These are phyloP conservation scores for Chaetomium sp. DNA, from an alignment of 2,329 filamentous ascomycete genomes.

Conservation along the genomic window DNA sequence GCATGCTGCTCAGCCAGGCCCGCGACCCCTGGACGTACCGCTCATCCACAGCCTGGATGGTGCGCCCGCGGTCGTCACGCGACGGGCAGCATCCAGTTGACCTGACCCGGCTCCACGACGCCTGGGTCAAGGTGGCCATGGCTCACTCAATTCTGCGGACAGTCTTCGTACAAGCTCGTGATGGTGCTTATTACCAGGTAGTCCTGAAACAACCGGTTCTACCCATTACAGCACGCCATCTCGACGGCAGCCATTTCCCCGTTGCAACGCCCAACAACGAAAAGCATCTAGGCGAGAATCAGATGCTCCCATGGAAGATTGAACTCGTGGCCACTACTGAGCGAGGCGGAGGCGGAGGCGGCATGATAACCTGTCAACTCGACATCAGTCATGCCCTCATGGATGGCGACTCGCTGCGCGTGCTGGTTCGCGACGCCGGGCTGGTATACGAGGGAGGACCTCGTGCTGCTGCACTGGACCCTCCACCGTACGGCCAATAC, in stretches of 20 bases:
- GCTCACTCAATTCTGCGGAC: conserved; percentile 3
- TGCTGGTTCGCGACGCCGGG: conserved; percentile 3
- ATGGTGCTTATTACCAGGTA: conserved; percentile 4
- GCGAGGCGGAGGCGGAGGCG: not conserved
- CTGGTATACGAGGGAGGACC: conserved; percentile 1
- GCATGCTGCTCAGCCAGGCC: conserved; percentile 4
- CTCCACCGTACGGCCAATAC: conserved; percentile 2
- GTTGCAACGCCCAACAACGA: conserved; percentile 1
- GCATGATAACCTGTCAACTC: not conserved
- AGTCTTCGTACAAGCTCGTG: conserved; percentile 6
- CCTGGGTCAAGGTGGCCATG: conserved; percentile 6
- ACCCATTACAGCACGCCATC: not conserved
- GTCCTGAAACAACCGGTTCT: conserved; percentile 6
- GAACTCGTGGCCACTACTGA: conserved; percentile 2
- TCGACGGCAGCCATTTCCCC: not conserved
- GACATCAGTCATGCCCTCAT: conserved; percentile 3
- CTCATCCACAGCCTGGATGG: conserved; percentile 5
- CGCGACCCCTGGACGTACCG: conserved; percentile 4
- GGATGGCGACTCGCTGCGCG: not conserved
- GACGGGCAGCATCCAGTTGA: conserved; percentile 1
- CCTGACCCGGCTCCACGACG: not conserved
- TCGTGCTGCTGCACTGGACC: not conserved
- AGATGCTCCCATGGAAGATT: conserved; percentile 2
- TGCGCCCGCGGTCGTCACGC: not conserved
- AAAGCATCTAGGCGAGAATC: conserved; percentile 1